Base-by-base conservation (phyloP, 2,329 filamentous ascomycete species). In the Aspergillus latus region DNA sequence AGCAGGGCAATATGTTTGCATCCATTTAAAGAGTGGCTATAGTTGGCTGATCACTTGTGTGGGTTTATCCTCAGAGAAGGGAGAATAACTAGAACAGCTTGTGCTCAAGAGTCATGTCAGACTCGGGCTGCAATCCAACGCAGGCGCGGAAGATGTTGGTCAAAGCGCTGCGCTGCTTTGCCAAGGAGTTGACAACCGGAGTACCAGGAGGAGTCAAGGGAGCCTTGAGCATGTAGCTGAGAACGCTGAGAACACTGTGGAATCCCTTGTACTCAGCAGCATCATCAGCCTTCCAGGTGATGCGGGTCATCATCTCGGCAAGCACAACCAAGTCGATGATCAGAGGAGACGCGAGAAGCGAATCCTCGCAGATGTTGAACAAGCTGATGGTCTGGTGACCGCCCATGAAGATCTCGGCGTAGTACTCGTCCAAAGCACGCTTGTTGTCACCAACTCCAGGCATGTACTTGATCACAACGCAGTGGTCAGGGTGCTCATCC, bases 401-500 rank as follows among this genome's bases (percentile, higher is more conserved):
- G 64, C 94, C 94, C 78, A 97, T 84, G 84, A 99, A 99, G 78
- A 99, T 97, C 83, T 99, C 93, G 54, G 92, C 94, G 67, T 97
- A 97, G 84, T 99, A 99, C 83, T 99, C 94, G 71, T 99, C 94
- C 53, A 99, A 84, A 53, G 94, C 94, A 72, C 94, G 92, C 86
- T 99, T 99, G 84, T 97, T 95, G 80, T 99, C 94, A 61, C 94
- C 94, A 48, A 99, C 94, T 62, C 92, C 91, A 36, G 94, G 94
- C 92, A 99, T 96, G 82, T 99, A 99, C 85, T 99, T 99, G 86
- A 99, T 99, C 67, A 99, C 94, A 58, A 99, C 94, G 58, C 90
- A 95, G 81, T 99, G 94, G 74, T 99, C 92, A 2, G 94, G 94
- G 76, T 97, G 92, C 80, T 99, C 94, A 66, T 88, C 92, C 69